Evolutionary conservation across 306 rosid genomes (phyloP).

Genomic region (Senna tora): DNA sequence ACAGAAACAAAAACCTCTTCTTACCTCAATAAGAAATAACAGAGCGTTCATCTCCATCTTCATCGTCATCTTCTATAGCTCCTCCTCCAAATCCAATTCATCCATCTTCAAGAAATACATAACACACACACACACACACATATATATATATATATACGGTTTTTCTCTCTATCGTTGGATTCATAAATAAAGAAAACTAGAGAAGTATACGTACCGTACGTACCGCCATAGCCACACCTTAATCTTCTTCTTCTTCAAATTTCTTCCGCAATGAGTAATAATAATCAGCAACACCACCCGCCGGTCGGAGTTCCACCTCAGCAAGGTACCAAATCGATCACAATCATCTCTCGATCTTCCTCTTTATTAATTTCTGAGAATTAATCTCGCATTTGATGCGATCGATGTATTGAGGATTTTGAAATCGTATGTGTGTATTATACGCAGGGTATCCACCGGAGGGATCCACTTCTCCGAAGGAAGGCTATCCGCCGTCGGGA

Average conservation of each 20-base stretch:
- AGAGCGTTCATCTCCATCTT: no score
- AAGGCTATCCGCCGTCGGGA: constrained; percentile 74
- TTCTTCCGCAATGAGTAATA: constrained; percentile 61
- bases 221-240: neutral
- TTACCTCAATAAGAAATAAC: no score
- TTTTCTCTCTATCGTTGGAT: neutral
- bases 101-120: neutral
- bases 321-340: constrained; percentile 53
- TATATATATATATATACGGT: no score
- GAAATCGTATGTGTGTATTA: neutral
- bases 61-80: no score
- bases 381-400: no score
- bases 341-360: neutral
- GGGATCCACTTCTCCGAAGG: neutral
- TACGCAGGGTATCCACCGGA: constrained; percentile 5
- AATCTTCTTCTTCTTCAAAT: neutral
- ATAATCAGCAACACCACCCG: constrained; percentile 77
- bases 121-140: no score
- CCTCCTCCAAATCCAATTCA: no score
- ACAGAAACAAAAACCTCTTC: no score
- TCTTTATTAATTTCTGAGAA: no score
- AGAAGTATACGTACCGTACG: no score
- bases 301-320: constrained; percentile 92
- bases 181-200: neutral
- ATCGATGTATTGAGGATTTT: no score